These are phyloP conservation scores for Lactarius sanguifluus DNA, from an alignment of 768 basidiomycete genomes.

Conservation along the genomic window DNA sequence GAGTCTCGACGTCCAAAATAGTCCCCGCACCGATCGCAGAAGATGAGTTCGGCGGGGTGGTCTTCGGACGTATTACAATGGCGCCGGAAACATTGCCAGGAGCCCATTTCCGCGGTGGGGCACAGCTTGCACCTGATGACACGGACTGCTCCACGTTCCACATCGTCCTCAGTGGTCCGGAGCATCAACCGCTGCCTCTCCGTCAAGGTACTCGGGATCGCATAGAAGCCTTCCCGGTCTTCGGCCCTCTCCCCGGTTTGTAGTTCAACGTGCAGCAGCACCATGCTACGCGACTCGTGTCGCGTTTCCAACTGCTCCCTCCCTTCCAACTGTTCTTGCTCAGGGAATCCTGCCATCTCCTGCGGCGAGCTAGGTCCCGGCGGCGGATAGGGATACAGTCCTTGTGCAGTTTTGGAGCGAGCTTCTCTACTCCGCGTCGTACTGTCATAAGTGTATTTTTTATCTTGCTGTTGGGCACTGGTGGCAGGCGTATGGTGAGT, in stretches of 20 bases:
- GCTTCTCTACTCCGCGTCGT: slow-evolving; percentile 9
- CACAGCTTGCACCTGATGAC: slow-evolving; percentile 3
- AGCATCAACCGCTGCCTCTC: not conserved
- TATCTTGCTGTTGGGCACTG: not conserved
- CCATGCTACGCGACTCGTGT: not conserved
- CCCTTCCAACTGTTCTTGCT: not conserved
- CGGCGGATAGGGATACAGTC: not conserved
- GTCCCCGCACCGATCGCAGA: not conserved
- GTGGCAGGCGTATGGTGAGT: not conserved
- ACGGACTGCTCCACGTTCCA: not conserved
- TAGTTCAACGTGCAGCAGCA: too few relatives aligned
- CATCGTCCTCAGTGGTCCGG: not conserved
- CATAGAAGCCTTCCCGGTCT: not conserved
- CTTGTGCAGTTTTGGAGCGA: not conserved
- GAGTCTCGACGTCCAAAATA: not conserved
- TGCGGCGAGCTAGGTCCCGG: slow-evolving; percentile 4
- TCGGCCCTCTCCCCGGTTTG: not conserved
- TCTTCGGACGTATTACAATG: not conserved
- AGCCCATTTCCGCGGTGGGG: not conserved
- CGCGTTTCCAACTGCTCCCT: not conserved
- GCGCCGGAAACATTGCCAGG: not conserved
- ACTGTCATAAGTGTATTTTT: not conserved
- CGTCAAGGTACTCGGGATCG: not conserved
- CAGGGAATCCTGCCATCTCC: not conserved
- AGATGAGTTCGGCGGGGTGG: not conserved